Conservation (phyloP, 169 alveolate species). For the Plasmodium cynomolgi region DNA sequence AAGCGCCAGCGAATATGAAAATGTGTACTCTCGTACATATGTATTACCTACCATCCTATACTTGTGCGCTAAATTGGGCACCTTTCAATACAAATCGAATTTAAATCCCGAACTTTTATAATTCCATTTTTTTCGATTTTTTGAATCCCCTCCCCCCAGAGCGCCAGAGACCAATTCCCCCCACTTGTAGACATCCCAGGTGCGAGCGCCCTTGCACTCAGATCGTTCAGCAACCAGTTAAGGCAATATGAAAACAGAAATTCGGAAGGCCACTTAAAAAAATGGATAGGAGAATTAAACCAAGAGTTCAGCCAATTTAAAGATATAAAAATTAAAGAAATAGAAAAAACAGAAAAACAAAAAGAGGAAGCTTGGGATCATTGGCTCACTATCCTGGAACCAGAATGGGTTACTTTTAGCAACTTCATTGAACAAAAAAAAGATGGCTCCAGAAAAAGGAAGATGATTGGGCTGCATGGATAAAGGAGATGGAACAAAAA, state of each 20-base stretch:
- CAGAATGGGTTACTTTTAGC: background rate
- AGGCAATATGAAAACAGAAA: background rate
- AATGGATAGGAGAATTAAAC: background rate
- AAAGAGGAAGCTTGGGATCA: background rate
- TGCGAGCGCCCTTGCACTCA: background rate
- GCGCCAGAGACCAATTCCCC: background rate
- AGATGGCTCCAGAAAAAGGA: background rate
- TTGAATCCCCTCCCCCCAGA: background rate
- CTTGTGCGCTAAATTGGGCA: background rate
- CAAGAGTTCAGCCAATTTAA: background rate
- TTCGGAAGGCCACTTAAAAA: background rate
- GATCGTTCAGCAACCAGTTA: background rate
- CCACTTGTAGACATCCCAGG: background rate
- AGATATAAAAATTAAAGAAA: background rate
- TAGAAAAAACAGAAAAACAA: background rate
- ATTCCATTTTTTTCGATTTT: background rate
- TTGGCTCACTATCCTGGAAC: background rate
- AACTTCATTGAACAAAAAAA: background rate
- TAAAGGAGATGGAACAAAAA: background rate
- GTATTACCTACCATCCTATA: background rate
- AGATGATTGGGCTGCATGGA: background rate
- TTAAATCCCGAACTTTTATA: background rate
- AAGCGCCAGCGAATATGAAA: background rate
- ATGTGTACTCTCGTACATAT: background rate
- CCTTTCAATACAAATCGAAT: background rate